These are phyloP conservation scores for Annona squamosa DNA, from an alignment of 164 flowering plant species.

Conservation along the genomic window DNA sequence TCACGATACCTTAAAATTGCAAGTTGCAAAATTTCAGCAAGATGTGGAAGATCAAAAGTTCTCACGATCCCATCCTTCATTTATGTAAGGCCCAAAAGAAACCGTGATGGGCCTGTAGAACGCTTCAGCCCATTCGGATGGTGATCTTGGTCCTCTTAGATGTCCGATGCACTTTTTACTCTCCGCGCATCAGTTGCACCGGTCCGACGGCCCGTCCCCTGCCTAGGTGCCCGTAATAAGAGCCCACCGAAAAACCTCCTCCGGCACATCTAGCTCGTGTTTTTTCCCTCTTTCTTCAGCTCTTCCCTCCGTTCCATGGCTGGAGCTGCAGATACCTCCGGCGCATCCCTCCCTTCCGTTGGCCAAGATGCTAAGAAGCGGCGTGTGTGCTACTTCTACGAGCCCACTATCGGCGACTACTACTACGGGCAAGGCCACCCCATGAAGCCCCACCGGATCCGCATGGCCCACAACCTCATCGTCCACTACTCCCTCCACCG, in stretches of 20 bases:
- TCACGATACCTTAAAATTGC: too few relatives aligned
- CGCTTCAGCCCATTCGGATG: too few relatives aligned
- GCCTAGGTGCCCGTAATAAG: too few relatives aligned
- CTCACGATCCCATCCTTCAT: too few relatives aligned
- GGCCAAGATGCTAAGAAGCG: constrained; percentile 42
- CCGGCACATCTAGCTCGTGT: background rate
- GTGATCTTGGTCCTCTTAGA: too few relatives aligned
- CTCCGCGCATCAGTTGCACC: too few relatives aligned
- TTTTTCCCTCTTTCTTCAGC: background rate
- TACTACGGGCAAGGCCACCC: constrained; percentile 72
- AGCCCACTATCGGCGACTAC: constrained; percentile 55
- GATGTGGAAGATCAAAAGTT: too few relatives aligned
- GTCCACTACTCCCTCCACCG: constrained; percentile 51
- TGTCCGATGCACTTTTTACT: too few relatives aligned
- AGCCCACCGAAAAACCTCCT: background rate
- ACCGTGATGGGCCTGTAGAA: too few relatives aligned
- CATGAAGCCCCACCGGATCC: constrained; percentile 63
- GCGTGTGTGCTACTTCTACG: constrained; percentile 53
- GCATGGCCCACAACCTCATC: constrained; percentile 55
- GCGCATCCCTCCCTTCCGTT: constrained; percentile 36
- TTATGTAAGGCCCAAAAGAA: too few relatives aligned
- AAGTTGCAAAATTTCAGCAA: too few relatives aligned
- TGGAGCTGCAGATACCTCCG: constrained; percentile 3
- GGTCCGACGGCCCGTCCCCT: too few relatives aligned
- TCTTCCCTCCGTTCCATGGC: background rate